A percentile compares a stretch with the other conserved stretches of the same genome.
These are phyloP conservation scores for Halophytophthora batemanensis DNA, from an alignment of 352 stramenopile species.

Conservation along the genomic window DNA sequence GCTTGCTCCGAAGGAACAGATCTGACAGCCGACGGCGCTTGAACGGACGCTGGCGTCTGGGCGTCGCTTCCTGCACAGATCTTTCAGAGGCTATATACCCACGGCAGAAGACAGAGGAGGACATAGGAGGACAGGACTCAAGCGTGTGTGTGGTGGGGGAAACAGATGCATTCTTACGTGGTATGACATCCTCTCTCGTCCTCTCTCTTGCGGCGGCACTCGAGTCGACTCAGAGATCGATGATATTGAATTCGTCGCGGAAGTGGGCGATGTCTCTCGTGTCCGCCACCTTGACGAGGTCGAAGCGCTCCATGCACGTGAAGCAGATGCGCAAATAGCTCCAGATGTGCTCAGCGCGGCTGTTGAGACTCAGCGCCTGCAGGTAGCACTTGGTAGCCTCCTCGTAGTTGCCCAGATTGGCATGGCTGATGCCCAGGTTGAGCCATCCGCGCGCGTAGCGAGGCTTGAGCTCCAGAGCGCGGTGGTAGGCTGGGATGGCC, in stretches of 20 bases:
- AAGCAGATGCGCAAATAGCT: slow-evolving; percentile 98
- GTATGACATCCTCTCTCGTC: too few relatives aligned
- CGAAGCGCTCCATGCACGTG: slow-evolving; percentile 96
- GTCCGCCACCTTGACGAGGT: slow-evolving; percentile 92
- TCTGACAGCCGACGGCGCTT: too few relatives aligned
- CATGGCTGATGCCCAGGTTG: slow-evolving; percentile 97
- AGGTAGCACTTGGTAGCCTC: slow-evolving; percentile 96
- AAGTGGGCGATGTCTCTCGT: slow-evolving; percentile 79
- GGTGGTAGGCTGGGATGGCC: slow-evolving; percentile 92
- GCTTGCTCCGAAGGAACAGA: too few relatives aligned
- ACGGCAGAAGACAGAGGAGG: too few relatives aligned
- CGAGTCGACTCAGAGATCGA: slow-evolving; percentile 76
- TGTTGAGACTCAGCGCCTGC: slow-evolving; percentile 95
- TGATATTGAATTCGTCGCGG: slow-evolving; percentile 82
- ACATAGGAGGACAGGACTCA: too few relatives aligned
- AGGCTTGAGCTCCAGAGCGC: slow-evolving; percentile 94
- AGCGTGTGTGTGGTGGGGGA: too few relatives aligned
- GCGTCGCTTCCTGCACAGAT: too few relatives aligned
- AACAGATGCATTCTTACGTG: too few relatives aligned
- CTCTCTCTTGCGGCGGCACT: too few relatives aligned
- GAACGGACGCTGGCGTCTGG: too few relatives aligned
- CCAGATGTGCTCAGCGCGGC: slow-evolving; percentile 96
- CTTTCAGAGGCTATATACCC: too few relatives aligned
- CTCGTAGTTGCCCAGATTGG: slow-evolving; percentile 94
- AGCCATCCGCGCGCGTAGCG: slow-evolving; percentile 96